Base-by-base conservation (phyloP, 768 basidiomycete genomes). In the Scleroderma bovista region DNA sequence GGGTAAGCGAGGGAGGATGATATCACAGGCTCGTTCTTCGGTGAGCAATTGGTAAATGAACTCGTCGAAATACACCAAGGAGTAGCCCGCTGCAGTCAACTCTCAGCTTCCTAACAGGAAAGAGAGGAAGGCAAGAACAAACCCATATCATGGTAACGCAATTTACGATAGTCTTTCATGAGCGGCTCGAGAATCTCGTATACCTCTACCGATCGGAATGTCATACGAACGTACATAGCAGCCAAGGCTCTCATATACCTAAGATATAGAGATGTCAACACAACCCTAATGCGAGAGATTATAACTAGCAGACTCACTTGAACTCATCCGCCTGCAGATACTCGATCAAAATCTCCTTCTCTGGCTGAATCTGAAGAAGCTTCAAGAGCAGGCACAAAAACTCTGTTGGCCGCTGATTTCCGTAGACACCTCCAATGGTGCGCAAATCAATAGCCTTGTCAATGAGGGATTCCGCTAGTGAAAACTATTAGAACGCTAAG, bases 241-340 rank as follows among this genome's bases (percentile, higher is more conserved):
- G 95, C 91, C 22, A 99, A 72, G 0, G 95, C 95, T 54, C 96
- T 80, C 54, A 99, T 74, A 65, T 99, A 99, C 66, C 95, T 97
- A 53, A 29, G 26, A 29, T 29, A 5, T 8, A 29, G 20, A 19
- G 20, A 19, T 46, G 6, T 44, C 52, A 19, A 55, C 26, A 45
- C 39, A 10, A 22, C 33, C 8, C 11, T 32, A 22, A 17, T 17
- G 33, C 26, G 32, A 13, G 11, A 13, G 37, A 8, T 43, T 24
- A 47, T 11, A 36, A 24, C 3, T 46, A 2, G 29, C 6, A 22
- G n/a, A 73, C 87, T 48, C 56, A 95, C 96, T 99, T 99, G 78
- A 97, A 99, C 66, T 99, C 96, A 52, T 98, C 96, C 7, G 93
- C 96, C 48, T 84, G 80, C 20, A 99, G 73, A 64, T 99, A 99